A percentile compares a stretch with the other conserved stretches of the same genome.
phyloP scores from a whole-genome alignment of 1,284 basidiomycete genomes.

The Pseudozyma tsukubaensis region DNA sequence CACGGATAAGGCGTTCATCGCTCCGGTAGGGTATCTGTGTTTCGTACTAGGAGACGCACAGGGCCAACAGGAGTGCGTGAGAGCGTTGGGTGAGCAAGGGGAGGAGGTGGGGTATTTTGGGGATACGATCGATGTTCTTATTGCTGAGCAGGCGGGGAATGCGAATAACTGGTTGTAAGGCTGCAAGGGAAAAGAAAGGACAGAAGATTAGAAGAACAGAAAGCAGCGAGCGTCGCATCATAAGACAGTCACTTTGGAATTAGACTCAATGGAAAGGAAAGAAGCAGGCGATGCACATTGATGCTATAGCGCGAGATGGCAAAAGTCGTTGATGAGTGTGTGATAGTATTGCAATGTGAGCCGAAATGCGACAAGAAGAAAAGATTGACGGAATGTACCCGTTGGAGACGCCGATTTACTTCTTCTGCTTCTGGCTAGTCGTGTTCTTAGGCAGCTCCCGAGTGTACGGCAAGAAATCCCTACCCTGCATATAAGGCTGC shows the following conservation, averaged over 20 bases:
- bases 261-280: no score
- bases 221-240: neutral
- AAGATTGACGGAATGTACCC: no score
- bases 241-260: neutral
- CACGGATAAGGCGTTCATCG: slow-evolving; percentile 62
- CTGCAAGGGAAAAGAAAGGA: no score
- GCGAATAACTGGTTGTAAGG: slow-evolving; percentile 43
- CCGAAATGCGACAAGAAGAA: no score
- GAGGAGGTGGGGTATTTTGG: slow-evolving; percentile 54
- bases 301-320: no score
- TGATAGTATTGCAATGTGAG: no score
- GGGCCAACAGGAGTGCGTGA: slow-evolving; percentile 39
- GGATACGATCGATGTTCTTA: slow-evolving; percentile 59
- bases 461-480: slow-evolving; percentile 89
- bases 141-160: slow-evolving; percentile 58
- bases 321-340: no score
- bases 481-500: slow-evolving; percentile 93
- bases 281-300: no score
- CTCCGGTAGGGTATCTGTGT: slow-evolving; percentile 56
- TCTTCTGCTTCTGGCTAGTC: slow-evolving; percentile 74
- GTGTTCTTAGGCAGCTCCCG: slow-evolving; percentile 81
- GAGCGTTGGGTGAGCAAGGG: slow-evolving; percentile 39
- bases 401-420: slow-evolving; percentile 62
- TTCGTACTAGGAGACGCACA: slow-evolving; percentile 49
- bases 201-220: neutral